Conservation (phyloP, 2,329 filamentous ascomycete genomes). For the Neofusicoccum kwambonambiense region DNA sequence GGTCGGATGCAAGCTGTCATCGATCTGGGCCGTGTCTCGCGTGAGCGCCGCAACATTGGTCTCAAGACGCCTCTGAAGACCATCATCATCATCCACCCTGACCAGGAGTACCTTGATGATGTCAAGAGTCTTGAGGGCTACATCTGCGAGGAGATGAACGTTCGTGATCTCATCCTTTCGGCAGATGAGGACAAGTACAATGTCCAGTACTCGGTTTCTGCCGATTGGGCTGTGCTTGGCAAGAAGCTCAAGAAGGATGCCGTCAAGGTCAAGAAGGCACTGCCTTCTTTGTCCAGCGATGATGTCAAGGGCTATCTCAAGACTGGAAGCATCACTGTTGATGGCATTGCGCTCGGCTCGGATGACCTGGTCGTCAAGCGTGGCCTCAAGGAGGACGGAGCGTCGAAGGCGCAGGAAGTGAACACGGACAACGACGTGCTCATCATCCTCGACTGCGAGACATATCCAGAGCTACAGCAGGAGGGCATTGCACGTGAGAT, state of each 20-base stretch:
- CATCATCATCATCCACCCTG: slow-evolving; percentile 82
- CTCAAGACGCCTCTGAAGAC: slow-evolving; percentile 91
- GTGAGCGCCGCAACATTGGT: slow-evolving; percentile 80
- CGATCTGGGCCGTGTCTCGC: slow-evolving; percentile 79
- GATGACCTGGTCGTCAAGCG: slow-evolving; percentile 83
- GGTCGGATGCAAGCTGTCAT: slow-evolving; percentile 94
- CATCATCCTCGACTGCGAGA: slow-evolving; percentile 79
- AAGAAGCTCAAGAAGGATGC: slow-evolving; percentile 98
- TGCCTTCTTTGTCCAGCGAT: slow-evolving; percentile 74
- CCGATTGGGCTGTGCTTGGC: slow-evolving; percentile 90
- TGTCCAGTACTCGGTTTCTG: slow-evolving; percentile 84
- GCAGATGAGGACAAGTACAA: slow-evolving; percentile 88
- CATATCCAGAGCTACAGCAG: slow-evolving; percentile 81
- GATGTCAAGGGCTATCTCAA: slow-evolving; percentile 77
- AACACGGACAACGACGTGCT: slow-evolving; percentile 89
- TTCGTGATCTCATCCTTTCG: slow-evolving; percentile 79
- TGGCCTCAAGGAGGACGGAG: slow-evolving; percentile 70
- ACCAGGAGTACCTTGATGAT: slow-evolving; percentile 80
- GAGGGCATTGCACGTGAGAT: slow-evolving; percentile 91
- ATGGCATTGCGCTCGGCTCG: slow-evolving; percentile 77
- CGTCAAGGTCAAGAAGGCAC: slow-evolving; percentile 83
- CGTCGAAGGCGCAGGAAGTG: slow-evolving; percentile 74
- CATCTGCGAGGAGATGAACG: slow-evolving; percentile 87
- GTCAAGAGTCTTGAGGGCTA: slow-evolving; percentile 83
- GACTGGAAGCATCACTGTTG: slow-evolving; percentile 73